Base-by-base conservation (phyloP, 2,329 filamentous ascomycete genomes). In the Pseudocercospora vitis region DNA sequence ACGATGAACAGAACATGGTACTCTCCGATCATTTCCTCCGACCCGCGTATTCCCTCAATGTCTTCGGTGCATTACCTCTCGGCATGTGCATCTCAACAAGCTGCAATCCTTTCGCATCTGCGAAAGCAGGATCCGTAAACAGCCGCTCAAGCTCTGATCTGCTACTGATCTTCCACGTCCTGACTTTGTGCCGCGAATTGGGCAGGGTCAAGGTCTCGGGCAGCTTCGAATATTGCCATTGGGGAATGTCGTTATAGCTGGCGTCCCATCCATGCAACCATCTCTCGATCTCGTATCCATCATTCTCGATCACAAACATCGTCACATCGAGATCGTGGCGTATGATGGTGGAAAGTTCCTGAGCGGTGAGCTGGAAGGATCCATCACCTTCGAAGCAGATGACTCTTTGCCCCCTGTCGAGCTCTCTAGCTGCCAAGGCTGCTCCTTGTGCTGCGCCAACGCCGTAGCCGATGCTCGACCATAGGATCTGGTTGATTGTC, bases 401-500 rank as follows among this genome's bases (percentile, higher is more conserved):
- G 8, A 53, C 51, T 37, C 51, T 12, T 32, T 53, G 45, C 2
- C 26, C 26, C 19, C 45, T 39, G 16, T 75, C 76, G 31, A 74
- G 72, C 66, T 92, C 89, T 64, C 84, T 85, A 0, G 84, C 82
- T 1, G 88, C 91, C 8, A 94, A 77, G 1, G 87, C 88, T 14
- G 89, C 90, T 33, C 85, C 84, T 65, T 85, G 81, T 28, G 78
- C 78, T 2, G 83, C 76, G 19, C 82, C 83, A 3, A 85, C 79
- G 0, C 82, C 81, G 64, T 85, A 86, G 0, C 84, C 84, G 60
- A 87, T 87, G 39, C 78, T 82, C 39, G 82, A 81, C 83, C 83
- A 87, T 9, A 94, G 81, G 2, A 89, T 86, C 68, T 94, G 89
- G 48, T 83, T 90, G 65, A 95, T 82, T 14, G 87, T 88, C 6